These are phyloP conservation scores for Ophiocordyceps robertsii DNA, from an alignment of 2,329 filamentous ascomycete genomes.

Conservation along the genomic window DNA sequence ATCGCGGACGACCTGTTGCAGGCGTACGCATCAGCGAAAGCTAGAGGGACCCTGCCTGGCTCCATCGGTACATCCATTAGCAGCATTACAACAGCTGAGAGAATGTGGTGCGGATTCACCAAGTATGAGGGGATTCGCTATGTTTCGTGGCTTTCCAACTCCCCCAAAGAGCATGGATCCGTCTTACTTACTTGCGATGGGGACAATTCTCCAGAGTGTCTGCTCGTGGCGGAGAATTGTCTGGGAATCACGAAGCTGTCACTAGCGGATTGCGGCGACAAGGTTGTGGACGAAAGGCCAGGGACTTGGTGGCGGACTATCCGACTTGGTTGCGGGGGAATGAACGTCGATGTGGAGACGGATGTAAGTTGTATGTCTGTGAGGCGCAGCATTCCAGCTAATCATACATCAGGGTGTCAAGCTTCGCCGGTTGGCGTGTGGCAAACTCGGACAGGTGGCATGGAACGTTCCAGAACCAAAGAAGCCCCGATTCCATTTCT, in stretches of 20 bases:
- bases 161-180: not conserved
- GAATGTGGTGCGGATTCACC: slow-evolving; percentile 1
- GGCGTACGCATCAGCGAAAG: not conserved
- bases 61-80: not conserved
- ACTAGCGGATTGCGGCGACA: not conserved
- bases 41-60: not conserved
- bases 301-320: slow-evolving; percentile 2
- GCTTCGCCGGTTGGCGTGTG: not conserved
- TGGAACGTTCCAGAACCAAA: slow-evolving; percentile 1
- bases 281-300: not conserved
- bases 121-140: slow-evolving; percentile 1
- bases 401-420: not conserved
- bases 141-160: slow-evolving; percentile 1
- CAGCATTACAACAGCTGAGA: not conserved
- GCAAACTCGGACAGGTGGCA: not conserved
- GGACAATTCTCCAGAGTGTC: not conserved
- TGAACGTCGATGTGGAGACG: not conserved
- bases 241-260: not conserved
- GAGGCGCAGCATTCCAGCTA: not conserved
- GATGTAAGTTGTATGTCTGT: not conserved
- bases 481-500: not conserved
- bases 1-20: not conserved
- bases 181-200: not conserved
- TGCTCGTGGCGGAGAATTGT: slow-evolving; percentile 1
- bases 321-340: not conserved